These are phyloP conservation scores for Claviceps quebecensis DNA, from an alignment of 2,329 filamentous ascomycete genomes.

Conservation along the genomic window DNA sequence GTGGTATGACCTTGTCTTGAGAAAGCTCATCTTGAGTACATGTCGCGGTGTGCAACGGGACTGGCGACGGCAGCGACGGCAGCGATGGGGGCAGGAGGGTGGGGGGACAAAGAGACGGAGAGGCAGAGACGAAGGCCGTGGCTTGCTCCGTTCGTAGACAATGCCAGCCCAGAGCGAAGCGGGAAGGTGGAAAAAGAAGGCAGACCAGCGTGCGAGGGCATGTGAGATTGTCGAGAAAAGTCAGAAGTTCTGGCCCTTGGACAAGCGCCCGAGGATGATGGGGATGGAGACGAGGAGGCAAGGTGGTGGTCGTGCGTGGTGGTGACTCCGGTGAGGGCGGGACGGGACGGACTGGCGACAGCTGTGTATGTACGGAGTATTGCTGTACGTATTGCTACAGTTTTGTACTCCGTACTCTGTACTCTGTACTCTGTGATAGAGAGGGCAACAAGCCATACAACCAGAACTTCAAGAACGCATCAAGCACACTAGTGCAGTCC, in stretches of 20 bases:
- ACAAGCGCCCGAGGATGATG: neutral
- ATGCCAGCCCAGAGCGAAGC: neutral
- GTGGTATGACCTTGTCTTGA: constrained; percentile 25
- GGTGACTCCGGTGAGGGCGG: neutral
- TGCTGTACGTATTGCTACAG: too few relatives aligned
- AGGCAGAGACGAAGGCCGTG: neutral
- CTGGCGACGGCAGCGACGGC: constrained; percentile 7
- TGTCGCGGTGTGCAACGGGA: constrained; percentile 18
- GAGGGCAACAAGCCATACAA: neutral
- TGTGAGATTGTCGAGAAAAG: neutral
- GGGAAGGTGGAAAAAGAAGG: neutral
- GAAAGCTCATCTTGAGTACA: constrained; percentile 29
- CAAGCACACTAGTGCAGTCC: neutral
- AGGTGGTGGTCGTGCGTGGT: neutral
- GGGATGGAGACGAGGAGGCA: neutral
- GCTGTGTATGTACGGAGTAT: too few relatives aligned
- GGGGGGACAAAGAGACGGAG: neutral
- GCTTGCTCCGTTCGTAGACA: neutral
- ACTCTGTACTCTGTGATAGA: neutral
- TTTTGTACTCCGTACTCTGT: too few relatives aligned
- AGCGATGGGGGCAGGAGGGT: neutral
- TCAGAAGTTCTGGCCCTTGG: neutral
- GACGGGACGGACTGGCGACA: neutral
- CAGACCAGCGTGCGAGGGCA: neutral
- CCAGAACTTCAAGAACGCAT: neutral